phyloP scores from a whole-genome alignment of 192 early-diverging fungal genomes.

The Coemansia asiatica region DNA sequence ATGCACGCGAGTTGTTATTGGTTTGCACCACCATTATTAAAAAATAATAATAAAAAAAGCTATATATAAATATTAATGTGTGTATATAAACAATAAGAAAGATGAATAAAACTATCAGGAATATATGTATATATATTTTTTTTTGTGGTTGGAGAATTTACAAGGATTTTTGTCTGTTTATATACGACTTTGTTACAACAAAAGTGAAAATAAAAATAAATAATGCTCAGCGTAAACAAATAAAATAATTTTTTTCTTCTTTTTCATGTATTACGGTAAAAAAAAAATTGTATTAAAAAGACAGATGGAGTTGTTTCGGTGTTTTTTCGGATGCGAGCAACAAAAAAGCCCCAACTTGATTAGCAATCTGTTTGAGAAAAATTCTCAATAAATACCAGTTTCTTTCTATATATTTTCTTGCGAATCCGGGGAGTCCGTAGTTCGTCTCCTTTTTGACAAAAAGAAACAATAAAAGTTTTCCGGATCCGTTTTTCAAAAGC shows the following conservation, averaged over 20 bases:
- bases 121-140: too few species aligned
- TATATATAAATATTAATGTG: background rate
- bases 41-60: background rate
- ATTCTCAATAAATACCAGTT: background rate
- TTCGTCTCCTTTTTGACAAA: too few species aligned
- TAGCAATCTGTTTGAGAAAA: background rate
- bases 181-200: background rate
- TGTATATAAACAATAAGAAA: background rate
- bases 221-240: background rate
- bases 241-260: background rate
- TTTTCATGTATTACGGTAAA: background rate
- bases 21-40: background rate
- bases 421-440: too few species aligned
- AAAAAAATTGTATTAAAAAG: background rate
- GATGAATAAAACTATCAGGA: background rate
- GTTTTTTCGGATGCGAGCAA: too few species aligned
- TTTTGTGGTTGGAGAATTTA: background rate
- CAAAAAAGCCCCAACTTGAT: background rate
- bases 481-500: too few species aligned
- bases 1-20: background rate
- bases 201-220: conserved; percentile 1
- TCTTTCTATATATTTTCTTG: background rate
- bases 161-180: background rate
- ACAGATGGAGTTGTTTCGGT: background rate
- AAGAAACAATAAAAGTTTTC: too few species aligned